Conservation (phyloP, 1,284 basidiomycete species). For the Ceratobasidium sp. region DNA sequence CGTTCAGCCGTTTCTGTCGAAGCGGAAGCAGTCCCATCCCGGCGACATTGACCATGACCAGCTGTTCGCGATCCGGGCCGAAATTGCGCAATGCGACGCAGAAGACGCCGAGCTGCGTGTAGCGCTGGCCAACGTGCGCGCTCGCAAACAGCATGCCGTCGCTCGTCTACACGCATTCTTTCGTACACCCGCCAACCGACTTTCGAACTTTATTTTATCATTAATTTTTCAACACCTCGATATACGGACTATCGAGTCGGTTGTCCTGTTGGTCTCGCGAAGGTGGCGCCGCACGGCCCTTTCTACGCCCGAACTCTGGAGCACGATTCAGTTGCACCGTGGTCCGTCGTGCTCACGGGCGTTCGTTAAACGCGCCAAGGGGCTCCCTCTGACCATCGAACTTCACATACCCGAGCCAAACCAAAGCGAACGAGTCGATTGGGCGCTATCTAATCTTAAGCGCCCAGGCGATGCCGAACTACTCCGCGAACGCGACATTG, state of each 20-base stretch:
- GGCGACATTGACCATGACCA: conserved; percentile 7
- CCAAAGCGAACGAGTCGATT: conserved; percentile 25
- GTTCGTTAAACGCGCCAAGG: conserved; percentile 22
- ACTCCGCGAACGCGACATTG: conserved; percentile 23
- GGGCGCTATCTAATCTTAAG: conserved; percentile 23
- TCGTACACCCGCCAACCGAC: conserved; percentile 26
- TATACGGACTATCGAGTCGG: conserved; percentile 14
- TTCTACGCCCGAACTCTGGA: conserved; percentile 18
- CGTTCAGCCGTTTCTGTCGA: conserved; percentile 22
- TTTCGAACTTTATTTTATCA: neutral
- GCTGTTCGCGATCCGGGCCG: conserved; percentile 17
- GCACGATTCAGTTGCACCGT: conserved; percentile 18
- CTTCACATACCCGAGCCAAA: conserved; percentile 15
- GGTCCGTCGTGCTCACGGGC: conserved; percentile 16
- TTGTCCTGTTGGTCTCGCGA: conserved; percentile 16
- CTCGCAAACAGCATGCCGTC: conserved; percentile 20
- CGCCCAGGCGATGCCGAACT: conserved; percentile 29
- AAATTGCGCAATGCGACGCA: conserved; percentile 31
- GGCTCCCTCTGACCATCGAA: conserved; percentile 15
- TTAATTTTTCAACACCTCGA: conserved; percentile 21
- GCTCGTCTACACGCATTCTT: conserved; percentile 25
- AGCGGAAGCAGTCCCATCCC: conserved; percentile 19
- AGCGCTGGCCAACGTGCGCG: conserved; percentile 20
- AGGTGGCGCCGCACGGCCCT: conserved; percentile 18
- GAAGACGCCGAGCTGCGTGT: conserved; percentile 20